Evolutionary conservation across 2,329 filamentous ascomycete species (phyloP), one percentile per base, ranked within the genome.

Genomic region (Fusarium sp.): DNA sequence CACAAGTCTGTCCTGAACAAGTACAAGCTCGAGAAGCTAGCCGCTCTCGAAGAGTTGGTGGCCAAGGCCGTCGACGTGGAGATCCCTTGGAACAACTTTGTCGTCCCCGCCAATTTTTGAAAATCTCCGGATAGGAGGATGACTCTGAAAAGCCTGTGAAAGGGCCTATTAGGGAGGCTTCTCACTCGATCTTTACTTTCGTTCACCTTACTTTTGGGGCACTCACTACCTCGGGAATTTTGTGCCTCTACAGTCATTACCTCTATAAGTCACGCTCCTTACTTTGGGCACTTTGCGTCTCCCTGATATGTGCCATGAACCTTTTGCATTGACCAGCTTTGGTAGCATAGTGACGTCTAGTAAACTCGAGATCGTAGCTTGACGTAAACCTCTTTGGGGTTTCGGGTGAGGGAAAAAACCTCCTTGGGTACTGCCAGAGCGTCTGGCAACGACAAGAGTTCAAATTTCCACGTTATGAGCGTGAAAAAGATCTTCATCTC

Each of bases 11-110:
- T 97, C 80, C 92, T 91, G 86, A 85, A 87, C 89, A 97, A 97
- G 90, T 97, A 97, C 88, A 94, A 94, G 85, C 90, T 97, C 67
- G 89, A 94, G 84, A 95, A 94, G 91, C 89, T 98, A 84, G 95
- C 97, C 90, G 93, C 94, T 69, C 89, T 96, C 69, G 95, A 97
- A 85, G 92, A 96, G 79, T 86, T 97, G 59, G 94, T 97, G 62
- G 94, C 94, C 76, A 91, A 94, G 80, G 90, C 92, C 68, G 71
- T 73, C 6, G 27, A 52, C 48, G 18, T 52, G 10, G 48, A 52
- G 59, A 65, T 73, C 33, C 70, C 70, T 27, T 72, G 70, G 70
- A 68, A 72, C 54, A 72, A 65, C 41, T 66, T 70, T 65, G 60
- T 58, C 18, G 54, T 68, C 27, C 20, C 43, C 13, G 37, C n/a